Evolutionary conservation across 2,329 filamentous ascomycete species (phyloP), one percentile per base, ranked within the genome.

Genomic region (Sclerotinia borealis): DNA sequence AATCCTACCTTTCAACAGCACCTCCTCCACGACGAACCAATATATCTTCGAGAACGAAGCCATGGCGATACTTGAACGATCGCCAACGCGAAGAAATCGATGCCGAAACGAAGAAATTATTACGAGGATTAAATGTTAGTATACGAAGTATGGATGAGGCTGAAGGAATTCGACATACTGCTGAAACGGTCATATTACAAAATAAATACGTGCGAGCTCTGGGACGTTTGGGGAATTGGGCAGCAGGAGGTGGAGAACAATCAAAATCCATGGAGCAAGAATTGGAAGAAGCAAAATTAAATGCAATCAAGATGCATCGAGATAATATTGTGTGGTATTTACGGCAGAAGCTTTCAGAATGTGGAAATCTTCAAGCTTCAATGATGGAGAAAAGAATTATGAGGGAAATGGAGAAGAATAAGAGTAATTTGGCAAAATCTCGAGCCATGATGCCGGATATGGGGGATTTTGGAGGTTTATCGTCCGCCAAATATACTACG

Each of bases 361-460:
- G 89, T 63, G 89, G 90, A 48, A 83, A 85, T 70, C 86, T 89
- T 67, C 93, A 98, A 79, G 87, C 91, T 71, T 84, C 83, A 58
- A 97, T 98, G 92, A 96, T 98, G 83, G 93, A 96, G 78, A 90
- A 91, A 72, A 80, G 95, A 70, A 80, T 98, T 69, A 86, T 87
- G 72, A 81, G 95, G 61, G 91, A 96, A 75, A 82, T 93, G 75
- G 93, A 98, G 78, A 95, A 90, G 83, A 93, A 88, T 72, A 91
- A 91, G 77, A 96, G 91, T 73, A 84, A 93, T 64, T 79, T 96
- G 63, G 90, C 92, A 68, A 93, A 91, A 75, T 81, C 84, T 3
- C 79, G 81, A 59, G 77, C 73, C 22, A 29, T 60, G 43, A 63
- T 69, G 60, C 70, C 64, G 62, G 71, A 74, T 1, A 61, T 72